A percentile compares a stretch with the other conserved stretches of the same genome.
These are phyloP conservation scores for Oxytropis ochrocephala DNA, from an alignment of 306 rosid genomes.

Conservation along the genomic window DNA sequence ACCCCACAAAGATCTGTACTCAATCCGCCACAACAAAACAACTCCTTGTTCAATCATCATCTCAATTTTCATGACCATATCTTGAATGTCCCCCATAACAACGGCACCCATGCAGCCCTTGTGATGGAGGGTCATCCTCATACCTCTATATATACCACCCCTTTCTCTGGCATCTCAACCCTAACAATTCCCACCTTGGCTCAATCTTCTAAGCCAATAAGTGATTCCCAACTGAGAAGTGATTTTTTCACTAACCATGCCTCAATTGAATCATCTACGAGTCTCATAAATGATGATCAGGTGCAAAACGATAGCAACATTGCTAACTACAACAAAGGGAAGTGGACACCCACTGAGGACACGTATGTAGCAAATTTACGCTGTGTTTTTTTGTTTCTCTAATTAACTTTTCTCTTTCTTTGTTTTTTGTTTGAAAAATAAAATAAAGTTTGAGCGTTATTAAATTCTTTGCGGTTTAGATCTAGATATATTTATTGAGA, in stretches of 20 bases:
- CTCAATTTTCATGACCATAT: not conserved
- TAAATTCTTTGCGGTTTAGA: not conserved
- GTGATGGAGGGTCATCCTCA: not conserved
- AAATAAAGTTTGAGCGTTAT: not conserved
- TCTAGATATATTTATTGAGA: not conserved
- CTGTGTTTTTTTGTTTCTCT: no score
- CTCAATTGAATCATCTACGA: not conserved
- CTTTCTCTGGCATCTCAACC: not conserved
- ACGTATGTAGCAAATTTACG: not conserved
- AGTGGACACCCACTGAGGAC: not conserved
- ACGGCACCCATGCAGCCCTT: not conserved
- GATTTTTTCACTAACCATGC: not conserved
- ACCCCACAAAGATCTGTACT: not conserved
- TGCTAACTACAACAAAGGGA: not conserved
- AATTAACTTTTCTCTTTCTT: not conserved
- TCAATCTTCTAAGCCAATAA: not conserved
- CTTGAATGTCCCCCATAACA: not conserved
- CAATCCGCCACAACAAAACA: not conserved
- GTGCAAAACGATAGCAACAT: not conserved
- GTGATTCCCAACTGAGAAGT: no score
- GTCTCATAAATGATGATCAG: not conserved
- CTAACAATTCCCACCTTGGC: not conserved
- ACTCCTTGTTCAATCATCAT: not conserved
- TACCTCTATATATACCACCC: no score
- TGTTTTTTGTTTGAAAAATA: not conserved